Evolutionary conservation across 345 rosid species (phyloP), one percentile per base, ranked within the genome.

Genomic region (Erysimum cheiranthoides): DNA sequence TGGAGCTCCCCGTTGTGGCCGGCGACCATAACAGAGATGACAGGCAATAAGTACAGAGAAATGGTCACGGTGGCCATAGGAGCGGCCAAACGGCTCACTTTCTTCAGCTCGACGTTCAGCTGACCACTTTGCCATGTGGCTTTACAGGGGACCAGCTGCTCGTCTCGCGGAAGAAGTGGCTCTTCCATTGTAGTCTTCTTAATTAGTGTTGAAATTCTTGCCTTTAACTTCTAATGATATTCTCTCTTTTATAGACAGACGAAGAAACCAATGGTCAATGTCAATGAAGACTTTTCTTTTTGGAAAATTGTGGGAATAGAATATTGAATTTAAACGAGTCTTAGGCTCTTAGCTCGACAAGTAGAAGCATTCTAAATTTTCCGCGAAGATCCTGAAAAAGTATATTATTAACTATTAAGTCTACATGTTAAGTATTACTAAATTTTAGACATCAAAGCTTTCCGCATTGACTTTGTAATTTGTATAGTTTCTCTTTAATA

Each of bases 1-100:
- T 67, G 71, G 25, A 51, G 71, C 39, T 50, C 60, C 27, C 71
- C 49, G 49, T 25, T 21, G 36, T 67, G 71, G 8, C 71, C 71
- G 5, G 71, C 71, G 25, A 67, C 32, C 59, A 52, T 52, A 61
- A 67, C 61, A 3, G 71, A 67, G 13, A 67, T 36, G 8, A 67
- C 61, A 14, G 59, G 71, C 8, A 50, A 21, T 4, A 67, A 17
- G 46, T 67, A 67, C 34, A 51, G 71, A 67, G 71, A 49, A 4
- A 67, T 14, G 5, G 60, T 34, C 34, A 67, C 71, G 5, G 60
- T 52, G 21, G 71, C 71, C 71, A 67, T 34, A 6, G 71, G 71
- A 18, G 60, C 71, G 5, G 71, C 71, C 25, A 67, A 31, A 46
- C 21, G 47, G 35, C 21, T 25, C 28, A 32, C 28, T 28, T 11